Conservation (phyloP, 2,329 filamentous ascomycete genomes). For the Xylaria sp. region DNA sequence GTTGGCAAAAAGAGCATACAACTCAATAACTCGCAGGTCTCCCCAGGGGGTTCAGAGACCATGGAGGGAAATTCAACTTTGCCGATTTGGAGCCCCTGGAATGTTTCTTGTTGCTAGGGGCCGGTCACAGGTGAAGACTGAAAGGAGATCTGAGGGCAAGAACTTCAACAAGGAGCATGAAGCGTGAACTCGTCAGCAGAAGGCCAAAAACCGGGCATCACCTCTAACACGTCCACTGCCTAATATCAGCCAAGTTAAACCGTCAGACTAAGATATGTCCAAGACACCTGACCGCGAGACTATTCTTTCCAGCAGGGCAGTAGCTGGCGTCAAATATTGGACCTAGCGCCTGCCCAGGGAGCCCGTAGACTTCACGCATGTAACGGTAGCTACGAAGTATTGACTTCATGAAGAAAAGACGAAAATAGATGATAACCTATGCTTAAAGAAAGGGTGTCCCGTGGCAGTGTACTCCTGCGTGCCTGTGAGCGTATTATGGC, state of each 20-base stretch:
- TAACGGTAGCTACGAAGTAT: not conserved
- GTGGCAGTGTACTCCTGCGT: not conserved
- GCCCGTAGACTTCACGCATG: no score
- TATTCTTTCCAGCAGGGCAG: not conserved
- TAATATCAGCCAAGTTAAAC: not conserved
- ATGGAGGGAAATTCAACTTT: conserved; percentile 10
- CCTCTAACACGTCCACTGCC: not conserved
- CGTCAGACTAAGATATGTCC: not conserved
- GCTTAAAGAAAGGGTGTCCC: not conserved
- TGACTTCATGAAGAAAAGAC: no score
- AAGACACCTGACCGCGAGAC: not conserved
- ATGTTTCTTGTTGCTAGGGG: not conserved
- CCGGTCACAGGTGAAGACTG: not conserved
- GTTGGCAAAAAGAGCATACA: no score
- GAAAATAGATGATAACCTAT: not conserved
- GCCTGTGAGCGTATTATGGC: no score
- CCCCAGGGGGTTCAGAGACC: conserved; percentile 20
- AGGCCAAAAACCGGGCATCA: not conserved
- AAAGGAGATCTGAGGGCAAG: no score
- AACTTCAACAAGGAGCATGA: no score
- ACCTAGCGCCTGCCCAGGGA: not conserved
- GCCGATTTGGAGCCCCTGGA: not conserved
- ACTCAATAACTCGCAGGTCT: conserved; percentile 8
- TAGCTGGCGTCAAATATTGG: not conserved
- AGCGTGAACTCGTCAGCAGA: not conserved